A percentile compares a stretch with the other conserved stretches of the same genome.
phyloP scores from a whole-genome alignment of 352 stramenopile species.

The Peronospora belbahrii region DNA sequence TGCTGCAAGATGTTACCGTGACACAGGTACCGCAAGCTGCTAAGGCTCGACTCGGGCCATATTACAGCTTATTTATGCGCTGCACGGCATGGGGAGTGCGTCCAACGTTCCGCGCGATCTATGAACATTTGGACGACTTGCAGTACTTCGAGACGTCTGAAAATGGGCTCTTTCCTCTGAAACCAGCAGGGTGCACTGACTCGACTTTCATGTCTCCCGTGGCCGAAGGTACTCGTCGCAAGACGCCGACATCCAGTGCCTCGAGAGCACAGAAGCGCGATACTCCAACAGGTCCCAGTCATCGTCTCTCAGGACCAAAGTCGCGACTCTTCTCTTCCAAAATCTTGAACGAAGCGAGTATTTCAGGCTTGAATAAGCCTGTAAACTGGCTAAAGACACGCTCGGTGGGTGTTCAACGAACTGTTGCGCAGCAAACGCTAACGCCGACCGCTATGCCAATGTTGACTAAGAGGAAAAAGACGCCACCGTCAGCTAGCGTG shows the following conservation, averaged over 20 bases:
- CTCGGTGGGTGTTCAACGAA: conserved; percentile 30
- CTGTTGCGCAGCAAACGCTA: conserved; percentile 20
- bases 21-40: conserved; percentile 47
- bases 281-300: conserved; percentile 30
- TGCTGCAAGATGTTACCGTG: conserved; percentile 68
- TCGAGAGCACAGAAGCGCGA: conserved; percentile 51
- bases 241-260: conserved; percentile 35
- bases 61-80: conserved; percentile 61
- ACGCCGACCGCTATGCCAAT: conserved; percentile 34
- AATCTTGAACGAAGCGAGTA: conserved; percentile 29
- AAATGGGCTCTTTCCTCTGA: conserved; percentile 71
- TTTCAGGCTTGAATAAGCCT: conserved; percentile 32
- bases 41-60: conserved; percentile 51
- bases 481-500: conserved; percentile 34
- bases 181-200: conserved; percentile 33
- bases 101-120: conserved; percentile 71
- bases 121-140: conserved; percentile 68
- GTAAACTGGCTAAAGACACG: conserved; percentile 80
- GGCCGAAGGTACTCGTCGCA: conserved; percentile 28
- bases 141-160: conserved; percentile 73
- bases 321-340: conserved; percentile 41
- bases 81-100: conserved; percentile 74
- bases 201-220: conserved; percentile 53
- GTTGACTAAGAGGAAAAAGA: conserved; percentile 37
- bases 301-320: conserved; percentile 24